phyloP scores from a whole-genome alignment of 176 grass and related monocot genomes.

The Hordeum marinum region DNA sequence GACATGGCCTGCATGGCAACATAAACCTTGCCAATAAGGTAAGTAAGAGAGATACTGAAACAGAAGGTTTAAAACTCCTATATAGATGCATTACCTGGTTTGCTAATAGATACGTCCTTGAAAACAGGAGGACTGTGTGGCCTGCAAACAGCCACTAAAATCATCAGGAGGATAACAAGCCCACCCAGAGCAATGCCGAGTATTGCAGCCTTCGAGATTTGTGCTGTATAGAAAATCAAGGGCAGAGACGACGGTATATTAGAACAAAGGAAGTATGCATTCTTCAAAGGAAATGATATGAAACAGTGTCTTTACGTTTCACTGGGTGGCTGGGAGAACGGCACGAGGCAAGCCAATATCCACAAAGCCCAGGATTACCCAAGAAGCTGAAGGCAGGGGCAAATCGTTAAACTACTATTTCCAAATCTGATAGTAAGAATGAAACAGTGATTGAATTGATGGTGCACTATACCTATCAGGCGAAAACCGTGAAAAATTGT shows the following conservation, averaged over 20 bases:
- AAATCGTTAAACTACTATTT: constrained; percentile 1
- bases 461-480: constrained; percentile 58
- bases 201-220: constrained; percentile 82
- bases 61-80: not conserved
- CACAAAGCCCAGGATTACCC: constrained; percentile 88
- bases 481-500: constrained; percentile 92
- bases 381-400: constrained; percentile 54
- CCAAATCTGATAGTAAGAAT: not conserved
- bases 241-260: not conserved
- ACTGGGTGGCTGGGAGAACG: constrained; percentile 33
- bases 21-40: not conserved
- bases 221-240: constrained; percentile 38
- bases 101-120: constrained; percentile 67
- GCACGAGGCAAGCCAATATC: constrained; percentile 90
- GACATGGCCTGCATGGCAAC: not conserved
- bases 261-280: not conserved
- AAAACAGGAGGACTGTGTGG: constrained; percentile 61
- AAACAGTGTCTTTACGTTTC: constrained; percentile 46
- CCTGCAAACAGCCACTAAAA: constrained; percentile 80
- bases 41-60: not conserved
- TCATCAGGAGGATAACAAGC: constrained; percentile 82
- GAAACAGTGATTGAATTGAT: not conserved
- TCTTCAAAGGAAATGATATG: not conserved
- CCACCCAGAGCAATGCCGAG: constrained; percentile 83
- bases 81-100: constrained; percentile 66